A percentile compares a stretch with the other conserved stretches of the same genome.
Conservation (phyloP, 768 basidiomycete genomes). For the Chlorophyllum brunneum region DNA sequence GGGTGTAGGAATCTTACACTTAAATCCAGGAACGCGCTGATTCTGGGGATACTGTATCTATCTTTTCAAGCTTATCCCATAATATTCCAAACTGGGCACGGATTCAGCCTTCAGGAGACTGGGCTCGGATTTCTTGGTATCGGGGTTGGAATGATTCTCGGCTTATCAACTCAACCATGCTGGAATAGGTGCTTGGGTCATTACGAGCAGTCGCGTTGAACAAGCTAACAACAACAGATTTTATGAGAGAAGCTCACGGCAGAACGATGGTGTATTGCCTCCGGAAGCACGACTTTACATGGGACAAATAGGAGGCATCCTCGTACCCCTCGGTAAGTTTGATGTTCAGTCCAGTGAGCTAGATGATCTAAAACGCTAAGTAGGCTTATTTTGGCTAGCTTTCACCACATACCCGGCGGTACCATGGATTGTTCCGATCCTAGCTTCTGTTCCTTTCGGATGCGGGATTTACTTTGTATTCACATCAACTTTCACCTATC, state of each 20-base stretch:
- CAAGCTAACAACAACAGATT: slow-evolving; percentile 24
- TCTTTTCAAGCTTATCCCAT: slow-evolving; percentile 59
- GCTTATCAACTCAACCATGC: slow-evolving; percentile 47
- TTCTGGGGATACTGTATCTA: slow-evolving; percentile 42
- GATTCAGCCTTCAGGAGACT: slow-evolving; percentile 46
- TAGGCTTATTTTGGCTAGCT: slow-evolving; percentile 61
- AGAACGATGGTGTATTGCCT: slow-evolving; percentile 45
- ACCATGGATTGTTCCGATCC: slow-evolving; percentile 65
- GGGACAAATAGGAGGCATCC: slow-evolving; percentile 64
- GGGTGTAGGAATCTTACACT: background rate
- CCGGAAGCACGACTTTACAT: slow-evolving; percentile 65
- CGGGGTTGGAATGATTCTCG: slow-evolving; percentile 52
- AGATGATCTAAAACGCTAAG: slow-evolving; percentile 24
- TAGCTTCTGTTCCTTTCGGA: slow-evolving; percentile 66
- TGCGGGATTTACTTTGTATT: slow-evolving; percentile 63
- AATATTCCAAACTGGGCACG: slow-evolving; percentile 46
- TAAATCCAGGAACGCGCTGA: background rate
- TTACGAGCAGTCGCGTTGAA: background rate
- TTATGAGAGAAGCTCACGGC: slow-evolving; percentile 31
- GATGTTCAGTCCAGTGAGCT: slow-evolving; percentile 30
- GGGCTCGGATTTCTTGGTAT: slow-evolving; percentile 62
- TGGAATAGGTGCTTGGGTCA: slow-evolving; percentile 46
- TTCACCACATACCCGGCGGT: slow-evolving; percentile 46
- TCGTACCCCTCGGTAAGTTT: slow-evolving; percentile 57
- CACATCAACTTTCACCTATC: slow-evolving; percentile 67